These are phyloP conservation scores for Aspergillus chevalieri DNA, from an alignment of 2,329 filamentous ascomycete genomes.

Conservation along the genomic window DNA sequence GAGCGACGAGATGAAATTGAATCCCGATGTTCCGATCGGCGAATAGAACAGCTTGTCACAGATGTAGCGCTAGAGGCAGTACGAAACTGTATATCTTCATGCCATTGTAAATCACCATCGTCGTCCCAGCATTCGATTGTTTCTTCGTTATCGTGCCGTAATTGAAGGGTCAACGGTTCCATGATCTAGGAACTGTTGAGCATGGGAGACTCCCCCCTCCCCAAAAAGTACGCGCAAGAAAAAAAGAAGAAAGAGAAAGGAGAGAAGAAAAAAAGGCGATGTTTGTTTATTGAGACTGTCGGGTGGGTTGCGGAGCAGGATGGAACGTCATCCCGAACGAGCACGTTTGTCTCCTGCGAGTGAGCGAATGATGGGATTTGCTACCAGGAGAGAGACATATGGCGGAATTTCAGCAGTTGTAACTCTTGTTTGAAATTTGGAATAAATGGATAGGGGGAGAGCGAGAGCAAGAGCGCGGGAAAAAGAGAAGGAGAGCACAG, in stretches of 20 bases:
- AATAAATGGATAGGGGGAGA: too few species aligned
- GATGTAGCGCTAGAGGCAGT: conserved; percentile 42
- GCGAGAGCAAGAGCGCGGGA: too few species aligned
- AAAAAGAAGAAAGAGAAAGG: neutral
- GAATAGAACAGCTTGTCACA: conserved; percentile 37
- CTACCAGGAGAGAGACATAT: neutral
- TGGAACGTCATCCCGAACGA: conserved; percentile 25
- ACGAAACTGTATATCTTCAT: conserved; percentile 42
- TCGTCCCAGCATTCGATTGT: conserved; percentile 47
- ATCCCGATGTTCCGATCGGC: conserved; percentile 53
- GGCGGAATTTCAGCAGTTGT: neutral
- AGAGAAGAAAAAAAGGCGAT: neutral
- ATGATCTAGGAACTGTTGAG: conserved; percentile 20
- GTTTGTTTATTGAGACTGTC: conserved; percentile 6
- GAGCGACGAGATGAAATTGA: conserved; percentile 78
- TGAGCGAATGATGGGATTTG: neutral
- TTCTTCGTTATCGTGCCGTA: conserved; percentile 28
- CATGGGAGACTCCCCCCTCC: too few species aligned
- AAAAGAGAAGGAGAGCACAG: too few species aligned
- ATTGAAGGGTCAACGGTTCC: conserved; percentile 32
- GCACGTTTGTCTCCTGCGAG: neutral
- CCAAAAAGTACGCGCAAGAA: too few species aligned
- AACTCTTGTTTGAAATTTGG: too few species aligned
- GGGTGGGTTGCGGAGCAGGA: conserved; percentile 11
- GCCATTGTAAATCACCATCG: conserved; percentile 43